Conservation (phyloP, 2,329 filamentous ascomycete species). For the Phaeoacremonium minimum region DNA sequence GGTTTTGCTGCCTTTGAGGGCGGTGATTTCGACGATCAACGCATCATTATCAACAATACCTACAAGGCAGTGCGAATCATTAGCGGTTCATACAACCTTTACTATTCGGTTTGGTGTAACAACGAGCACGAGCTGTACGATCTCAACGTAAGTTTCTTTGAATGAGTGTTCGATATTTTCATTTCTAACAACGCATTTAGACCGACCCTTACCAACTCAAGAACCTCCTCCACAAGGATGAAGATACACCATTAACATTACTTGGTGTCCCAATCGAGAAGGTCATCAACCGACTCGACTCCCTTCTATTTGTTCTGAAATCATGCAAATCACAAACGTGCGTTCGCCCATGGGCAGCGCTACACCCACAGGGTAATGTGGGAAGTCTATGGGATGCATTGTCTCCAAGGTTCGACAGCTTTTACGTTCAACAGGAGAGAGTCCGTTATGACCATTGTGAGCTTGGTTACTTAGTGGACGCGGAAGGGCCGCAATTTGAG, state of each 20-base stretch:
- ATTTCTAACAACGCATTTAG: slow-evolving; percentile 20
- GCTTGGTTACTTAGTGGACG: slow-evolving; percentile 48
- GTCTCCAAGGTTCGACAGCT: slow-evolving; percentile 38
- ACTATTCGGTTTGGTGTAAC: slow-evolving; percentile 67
- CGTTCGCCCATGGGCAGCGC: slow-evolving; percentile 48
- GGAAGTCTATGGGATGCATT: slow-evolving; percentile 47
- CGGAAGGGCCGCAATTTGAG: slow-evolving; percentile 48
- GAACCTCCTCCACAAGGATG: slow-evolving; percentile 30
- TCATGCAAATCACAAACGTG: slow-evolving; percentile 52
- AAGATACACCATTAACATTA: slow-evolving; percentile 13
- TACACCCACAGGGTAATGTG: slow-evolving; percentile 52
- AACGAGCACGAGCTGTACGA: slow-evolving; percentile 66
- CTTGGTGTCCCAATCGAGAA: slow-evolving; percentile 28
- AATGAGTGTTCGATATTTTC: background rate
- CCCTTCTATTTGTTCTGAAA: slow-evolving; percentile 56
- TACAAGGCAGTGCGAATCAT: slow-evolving; percentile 59
- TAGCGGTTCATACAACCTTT: slow-evolving; percentile 50
- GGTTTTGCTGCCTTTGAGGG: slow-evolving; percentile 36
- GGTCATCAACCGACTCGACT: slow-evolving; percentile 48
- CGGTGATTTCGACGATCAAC: slow-evolving; percentile 16
- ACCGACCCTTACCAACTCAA: slow-evolving; percentile 46
- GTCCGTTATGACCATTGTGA: slow-evolving; percentile 51
- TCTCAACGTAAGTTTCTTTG: slow-evolving; percentile 37
- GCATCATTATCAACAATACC: slow-evolving; percentile 40
- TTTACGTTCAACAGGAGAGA: slow-evolving; percentile 45